A percentile compares a stretch with the other conserved stretches of the same genome.
Evolutionary conservation across 208 protist species (phyloP).

Genomic region (Cochliopodium minus): DNA sequence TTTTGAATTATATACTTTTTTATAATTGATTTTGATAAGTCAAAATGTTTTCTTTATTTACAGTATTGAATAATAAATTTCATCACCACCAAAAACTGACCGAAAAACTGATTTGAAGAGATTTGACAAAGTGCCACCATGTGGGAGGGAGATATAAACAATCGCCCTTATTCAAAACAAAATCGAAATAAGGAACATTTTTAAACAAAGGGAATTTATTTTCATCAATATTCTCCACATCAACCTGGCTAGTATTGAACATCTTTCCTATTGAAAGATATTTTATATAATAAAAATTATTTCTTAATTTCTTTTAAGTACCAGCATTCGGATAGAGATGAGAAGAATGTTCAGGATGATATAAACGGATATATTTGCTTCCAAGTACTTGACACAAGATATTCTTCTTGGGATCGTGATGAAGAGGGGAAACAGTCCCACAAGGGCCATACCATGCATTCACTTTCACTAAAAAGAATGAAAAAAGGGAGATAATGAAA

Average conservation of each 20-base stretch:
- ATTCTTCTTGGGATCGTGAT: constrained; percentile 3
- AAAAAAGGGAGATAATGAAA: too few species aligned
- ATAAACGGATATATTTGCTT: background rate
- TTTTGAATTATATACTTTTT: too few species aligned
- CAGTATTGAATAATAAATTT: background rate
- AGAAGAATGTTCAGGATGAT: background rate
- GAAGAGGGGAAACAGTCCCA: constrained; percentile 4
- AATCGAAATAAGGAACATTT: background rate
- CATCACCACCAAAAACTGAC: constrained; percentile 5
- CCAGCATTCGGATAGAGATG: background rate
- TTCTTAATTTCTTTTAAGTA: too few species aligned
- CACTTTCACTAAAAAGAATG: background rate
- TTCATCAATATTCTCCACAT: background rate
- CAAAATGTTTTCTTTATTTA: too few species aligned
- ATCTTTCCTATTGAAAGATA: background rate
- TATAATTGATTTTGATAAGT: too few species aligned
- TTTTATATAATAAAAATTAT: too few species aligned
- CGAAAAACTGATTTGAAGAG: constrained; percentile 2
- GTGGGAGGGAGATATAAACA: constrained; percentile 2
- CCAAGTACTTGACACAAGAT: background rate
- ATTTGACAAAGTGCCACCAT: constrained; percentile 9
- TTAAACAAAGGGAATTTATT: background rate
- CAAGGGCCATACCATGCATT: constrained; percentile 9
- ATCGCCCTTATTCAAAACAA: background rate
- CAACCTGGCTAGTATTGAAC: background rate